Evolutionary conservation across 108 stramenopile genomes (phyloP), one percentile per base, ranked within the genome.

Genomic region (Cyclotella sp.): DNA sequence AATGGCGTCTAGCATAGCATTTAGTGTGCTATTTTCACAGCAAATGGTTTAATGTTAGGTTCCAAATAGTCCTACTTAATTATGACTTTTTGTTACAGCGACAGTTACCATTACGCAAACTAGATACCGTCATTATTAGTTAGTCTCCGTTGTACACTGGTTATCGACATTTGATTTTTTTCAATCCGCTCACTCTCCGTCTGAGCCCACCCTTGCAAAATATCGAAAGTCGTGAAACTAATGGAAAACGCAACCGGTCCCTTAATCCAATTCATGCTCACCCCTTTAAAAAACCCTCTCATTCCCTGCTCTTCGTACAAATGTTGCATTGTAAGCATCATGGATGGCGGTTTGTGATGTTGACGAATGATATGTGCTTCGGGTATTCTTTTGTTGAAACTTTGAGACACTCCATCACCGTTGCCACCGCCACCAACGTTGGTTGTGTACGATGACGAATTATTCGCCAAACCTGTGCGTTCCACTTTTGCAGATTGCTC

Each of bases 221-320:
- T 80, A 82, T 98, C 98, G 79, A 97, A 99, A 8, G 90, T 85
- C 12, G 97, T 98, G 72, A 99, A 99, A 84, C 92, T 93, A 39
- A 98, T 98, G 40, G 89, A 85, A 70, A 98, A 96, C 14, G 95
- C 95, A 73, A 99, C 83, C 0, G 98, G 98, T 26, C 98, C 98
- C 73, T 98, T 98, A 29, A 98, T 81, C 98, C 97, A 98, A 86
- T 99, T 99, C 92, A 99, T 86, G 44, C 78, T 84, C 15, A 99
- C 93, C n/a, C 98, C 98, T 73, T 97, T 97, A 81, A 91, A 98
- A 40, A 98, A 92, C 0, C 97, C 97, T 21, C 94, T 73, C 0
- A 94, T 58, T 9, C 96, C 97, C 73, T 97, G 96, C 75, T 97
- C 97, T 46, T 81, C 63, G 34, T 91, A 86, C 15, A 98, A 81